phyloP scores from a whole-genome alignment of 164 flowering plant genomes.

The Macadamia tetraphylla region DNA sequence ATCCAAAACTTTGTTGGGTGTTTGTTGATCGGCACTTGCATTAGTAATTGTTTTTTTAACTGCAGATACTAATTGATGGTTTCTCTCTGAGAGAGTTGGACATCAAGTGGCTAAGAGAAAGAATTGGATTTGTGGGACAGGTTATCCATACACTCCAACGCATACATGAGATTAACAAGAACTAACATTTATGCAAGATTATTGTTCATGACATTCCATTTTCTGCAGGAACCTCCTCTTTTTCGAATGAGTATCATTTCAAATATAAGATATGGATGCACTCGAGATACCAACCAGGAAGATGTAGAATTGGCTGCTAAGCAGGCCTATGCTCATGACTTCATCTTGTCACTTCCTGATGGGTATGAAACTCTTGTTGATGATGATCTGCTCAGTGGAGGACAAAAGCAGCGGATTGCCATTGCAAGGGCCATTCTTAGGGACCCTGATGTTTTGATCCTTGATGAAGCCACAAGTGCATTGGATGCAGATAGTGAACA shows the following conservation, averaged over 20 bases:
- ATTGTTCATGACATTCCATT: conserved; percentile 1
- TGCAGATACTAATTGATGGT: conserved; percentile 77
- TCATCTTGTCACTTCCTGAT: conserved; percentile 69
- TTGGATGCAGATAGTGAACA: conserved; percentile 95
- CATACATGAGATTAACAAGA: neutral
- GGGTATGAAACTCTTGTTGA: conserved; percentile 86
- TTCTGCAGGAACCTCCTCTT: conserved; percentile 77
- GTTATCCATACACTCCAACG: conserved; percentile 22
- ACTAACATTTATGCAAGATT: neutral
- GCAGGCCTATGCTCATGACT: conserved; percentile 90
- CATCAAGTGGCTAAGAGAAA: conserved; percentile 77
- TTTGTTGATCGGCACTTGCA: conserved; percentile 7
- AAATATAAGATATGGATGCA: conserved; percentile 84
- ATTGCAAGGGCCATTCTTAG: conserved; percentile 90
- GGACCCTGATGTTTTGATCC: conserved; percentile 77
- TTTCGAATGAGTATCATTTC: conserved; percentile 80
- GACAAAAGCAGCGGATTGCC: conserved; percentile 94
- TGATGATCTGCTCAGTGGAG: conserved; percentile 95
- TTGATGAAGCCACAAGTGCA: conserved; percentile 98
- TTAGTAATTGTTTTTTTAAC: neutral
- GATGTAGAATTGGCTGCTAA: conserved; percentile 88
- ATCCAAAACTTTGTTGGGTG: neutral
- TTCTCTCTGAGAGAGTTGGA: conserved; percentile 66
- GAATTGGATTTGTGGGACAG: conserved; percentile 90
- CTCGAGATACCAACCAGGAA: conserved; percentile 52